Percentiles rank a stretch among this genome's conserved stretches.
Evolutionary conservation across 164 flowering plant genomes (phyloP).

Genomic region (Paratinospora sagittata): DNA sequence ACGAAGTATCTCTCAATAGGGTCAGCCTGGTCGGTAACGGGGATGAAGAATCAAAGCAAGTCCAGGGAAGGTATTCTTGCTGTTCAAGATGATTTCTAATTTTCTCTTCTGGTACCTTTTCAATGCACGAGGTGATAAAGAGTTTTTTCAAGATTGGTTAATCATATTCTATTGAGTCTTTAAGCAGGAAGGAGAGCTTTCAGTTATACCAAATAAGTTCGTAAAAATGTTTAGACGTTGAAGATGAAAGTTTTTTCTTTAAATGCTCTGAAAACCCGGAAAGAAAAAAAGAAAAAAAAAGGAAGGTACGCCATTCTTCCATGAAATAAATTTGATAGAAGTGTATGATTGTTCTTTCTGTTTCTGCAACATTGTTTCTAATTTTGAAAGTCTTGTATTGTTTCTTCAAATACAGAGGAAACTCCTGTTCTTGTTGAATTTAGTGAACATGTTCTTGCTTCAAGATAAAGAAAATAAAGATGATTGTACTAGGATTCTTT

Average conservation of each 20-base stretch:
- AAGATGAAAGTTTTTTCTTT: neutral
- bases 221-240: neutral
- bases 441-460: neutral
- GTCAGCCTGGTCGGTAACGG: neutral
- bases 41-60: neutral
- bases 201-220: neutral
- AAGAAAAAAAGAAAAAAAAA: too few relatives aligned
- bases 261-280: neutral
- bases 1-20: neutral
- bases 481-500: neutral
- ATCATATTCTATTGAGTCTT: neutral
- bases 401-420: neutral
- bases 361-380: neutral
- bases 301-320: neutral
- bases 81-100: slow-evolving; percentile 1
- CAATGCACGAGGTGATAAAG: neutral
- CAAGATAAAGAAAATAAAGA: neutral
- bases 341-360: slow-evolving; percentile 3
- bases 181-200: neutral
- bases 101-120: neutral
- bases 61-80: slow-evolving; percentile 2
- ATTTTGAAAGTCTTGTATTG: neutral
- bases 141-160: neutral
- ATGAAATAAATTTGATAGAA: neutral
- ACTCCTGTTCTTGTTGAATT: neutral